Conservation (phyloP, 345 rosid species). For the Lepidium sativum region DNA sequence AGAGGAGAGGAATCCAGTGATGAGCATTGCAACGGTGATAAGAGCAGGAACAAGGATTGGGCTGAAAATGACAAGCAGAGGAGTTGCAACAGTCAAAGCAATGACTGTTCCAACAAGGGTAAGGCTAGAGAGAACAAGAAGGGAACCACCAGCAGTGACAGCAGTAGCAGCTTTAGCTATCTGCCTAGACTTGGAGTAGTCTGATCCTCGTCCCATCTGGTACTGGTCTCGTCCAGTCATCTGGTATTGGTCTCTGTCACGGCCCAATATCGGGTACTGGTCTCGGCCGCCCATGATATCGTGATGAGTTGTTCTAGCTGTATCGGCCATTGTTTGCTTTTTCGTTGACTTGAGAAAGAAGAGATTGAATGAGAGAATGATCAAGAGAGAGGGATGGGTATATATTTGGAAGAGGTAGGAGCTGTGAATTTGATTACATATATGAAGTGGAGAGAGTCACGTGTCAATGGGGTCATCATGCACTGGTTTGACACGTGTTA, state of each 20-base stretch:
- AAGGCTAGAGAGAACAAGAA: conserved; percentile 62
- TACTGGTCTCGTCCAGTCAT: conserved; percentile 30
- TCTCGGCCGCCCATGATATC: conserved; percentile 17
- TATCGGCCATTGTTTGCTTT: conserved; percentile 16
- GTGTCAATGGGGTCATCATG: conserved; percentile 22
- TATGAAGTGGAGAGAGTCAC: background rate
- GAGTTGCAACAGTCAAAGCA: conserved; percentile 66
- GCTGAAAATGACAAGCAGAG: conserved; percentile 75
- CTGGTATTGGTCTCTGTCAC: conserved; percentile 22
- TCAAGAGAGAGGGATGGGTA: background rate
- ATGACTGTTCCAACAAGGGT: conserved; percentile 70
- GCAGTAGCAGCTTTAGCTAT: conserved; percentile 78
- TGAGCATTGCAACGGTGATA: conserved; percentile 37
- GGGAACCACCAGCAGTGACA: conserved; percentile 71
- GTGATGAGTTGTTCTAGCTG: conserved; percentile 27
- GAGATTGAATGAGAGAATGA: background rate
- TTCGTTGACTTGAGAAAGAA: background rate
- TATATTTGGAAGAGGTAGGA: background rate
- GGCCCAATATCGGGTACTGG: conserved; percentile 11
- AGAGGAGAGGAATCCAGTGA: conserved; percentile 61
- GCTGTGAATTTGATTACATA: conserved; percentile 4
- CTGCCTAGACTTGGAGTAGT: conserved; percentile 43
- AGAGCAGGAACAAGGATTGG: conserved; percentile 82
- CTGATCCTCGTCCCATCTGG: conserved; percentile 1
- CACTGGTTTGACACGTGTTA: conserved; percentile 14